These are phyloP conservation scores for Pythium coloratum DNA, from an alignment of 352 stramenopile species.

Conservation along the genomic window DNA sequence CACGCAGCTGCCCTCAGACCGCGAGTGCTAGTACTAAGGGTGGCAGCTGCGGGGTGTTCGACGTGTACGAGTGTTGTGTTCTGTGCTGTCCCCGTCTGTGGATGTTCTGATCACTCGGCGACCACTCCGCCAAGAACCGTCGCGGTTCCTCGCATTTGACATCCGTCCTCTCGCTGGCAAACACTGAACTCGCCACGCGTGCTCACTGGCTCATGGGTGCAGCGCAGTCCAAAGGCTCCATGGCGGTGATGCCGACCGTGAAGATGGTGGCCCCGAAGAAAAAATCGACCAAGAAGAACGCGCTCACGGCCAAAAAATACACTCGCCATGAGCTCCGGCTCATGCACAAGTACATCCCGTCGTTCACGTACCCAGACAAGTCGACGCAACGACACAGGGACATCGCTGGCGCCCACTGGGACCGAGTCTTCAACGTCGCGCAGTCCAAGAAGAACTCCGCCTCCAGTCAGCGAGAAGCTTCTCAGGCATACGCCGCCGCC, in stretches of 20 bases:
- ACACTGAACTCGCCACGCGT: too few species aligned
- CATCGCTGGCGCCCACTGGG: slow-evolving; percentile 40
- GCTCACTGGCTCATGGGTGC: background rate
- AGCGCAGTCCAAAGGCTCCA: background rate
- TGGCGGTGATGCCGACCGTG: background rate
- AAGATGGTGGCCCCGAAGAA: background rate
- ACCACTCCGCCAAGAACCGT: background rate
- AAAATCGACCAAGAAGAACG: background rate
- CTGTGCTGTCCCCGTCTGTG: too few species aligned
- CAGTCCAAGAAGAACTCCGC: background rate
- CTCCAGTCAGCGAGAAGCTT: slow-evolving; percentile 3
- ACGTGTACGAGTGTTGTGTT: background rate
- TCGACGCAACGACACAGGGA: slow-evolving; percentile 41
- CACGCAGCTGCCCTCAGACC: too few species aligned
- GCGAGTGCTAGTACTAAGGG: too few species aligned
- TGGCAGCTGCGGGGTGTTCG: background rate
- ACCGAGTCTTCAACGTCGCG: slow-evolving; percentile 34
- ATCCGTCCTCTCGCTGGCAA: background rate
- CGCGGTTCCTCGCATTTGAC: background rate
- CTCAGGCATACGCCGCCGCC: too few species aligned
- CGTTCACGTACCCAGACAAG: slow-evolving; percentile 42
- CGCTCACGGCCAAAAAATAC: slow-evolving; percentile 13
- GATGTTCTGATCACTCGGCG: background rate
- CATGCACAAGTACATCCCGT: slow-evolving; percentile 44
- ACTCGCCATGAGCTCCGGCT: slow-evolving; percentile 28